A percentile compares a stretch with the other conserved stretches of the same genome.
phyloP scores from a whole-genome alignment of 257 asterid species.

The Plantago major region DNA sequence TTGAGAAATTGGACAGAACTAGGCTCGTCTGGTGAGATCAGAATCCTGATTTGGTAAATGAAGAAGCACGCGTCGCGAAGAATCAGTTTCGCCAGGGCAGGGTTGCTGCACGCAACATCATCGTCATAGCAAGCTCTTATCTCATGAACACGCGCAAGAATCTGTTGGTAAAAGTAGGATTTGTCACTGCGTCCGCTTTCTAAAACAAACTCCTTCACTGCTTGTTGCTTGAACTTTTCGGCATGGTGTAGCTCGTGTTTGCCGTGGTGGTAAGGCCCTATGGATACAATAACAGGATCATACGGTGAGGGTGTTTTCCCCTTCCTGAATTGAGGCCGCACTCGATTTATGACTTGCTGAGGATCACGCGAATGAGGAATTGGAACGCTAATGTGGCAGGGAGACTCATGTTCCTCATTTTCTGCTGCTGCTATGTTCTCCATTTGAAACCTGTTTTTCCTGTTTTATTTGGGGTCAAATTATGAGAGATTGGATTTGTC shows the following conservation, averaged over 20 bases:
- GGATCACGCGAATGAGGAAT: background rate
- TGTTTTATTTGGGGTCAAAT: too few relatives aligned
- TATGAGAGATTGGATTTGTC: too few relatives aligned
- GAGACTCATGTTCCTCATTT: background rate
- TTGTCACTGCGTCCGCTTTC: slow-evolving; percentile 5
- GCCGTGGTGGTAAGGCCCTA: slow-evolving; percentile 6
- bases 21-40: background rate
- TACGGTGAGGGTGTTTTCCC: background rate
- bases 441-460: too few relatives aligned
- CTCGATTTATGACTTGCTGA: background rate
- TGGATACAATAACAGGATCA: slow-evolving; percentile 1
- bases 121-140: slow-evolving; percentile 4
- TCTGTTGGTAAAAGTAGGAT: background rate
- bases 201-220: background rate
- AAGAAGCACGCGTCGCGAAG: background rate
- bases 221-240: slow-evolving; percentile 3
- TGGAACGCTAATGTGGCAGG: slow-evolving; percentile 1
- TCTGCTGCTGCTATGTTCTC: background rate
- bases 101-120: background rate
- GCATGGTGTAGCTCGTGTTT: background rate
- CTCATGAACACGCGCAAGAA: background rate
- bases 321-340: slow-evolving; percentile 5
- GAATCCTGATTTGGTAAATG: background rate
- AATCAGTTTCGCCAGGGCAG: slow-evolving; percentile 1
- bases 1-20: background rate